Evolutionary conservation across 495 filamentous ascomycete genomes (phyloP).

Genomic region (Melanomma pulvis-pyrius): DNA sequence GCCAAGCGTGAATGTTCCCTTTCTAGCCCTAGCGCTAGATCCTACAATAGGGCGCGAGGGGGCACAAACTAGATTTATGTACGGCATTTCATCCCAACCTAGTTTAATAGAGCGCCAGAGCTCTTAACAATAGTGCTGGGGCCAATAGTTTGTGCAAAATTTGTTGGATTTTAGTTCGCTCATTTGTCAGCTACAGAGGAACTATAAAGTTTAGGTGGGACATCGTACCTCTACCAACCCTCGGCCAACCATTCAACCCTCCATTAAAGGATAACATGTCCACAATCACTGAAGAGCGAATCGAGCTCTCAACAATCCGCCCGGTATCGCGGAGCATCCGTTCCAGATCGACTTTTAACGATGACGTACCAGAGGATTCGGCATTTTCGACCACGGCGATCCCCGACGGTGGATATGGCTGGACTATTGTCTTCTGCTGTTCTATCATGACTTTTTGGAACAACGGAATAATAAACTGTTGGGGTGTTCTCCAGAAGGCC

Average conservation of each 20-base stretch:
- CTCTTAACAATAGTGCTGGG: too few relatives aligned
- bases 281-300: conserved; percentile 15
- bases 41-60: too few relatives aligned
- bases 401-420: conserved; percentile 63
- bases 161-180: too few relatives aligned
- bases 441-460: conserved; percentile 59
- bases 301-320: neutral
- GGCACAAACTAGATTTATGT: too few relatives aligned
- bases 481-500: conserved; percentile 62
- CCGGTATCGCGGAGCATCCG: neutral
- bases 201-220: too few relatives aligned
- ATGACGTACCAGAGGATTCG: conserved; percentile 8
- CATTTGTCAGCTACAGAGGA: neutral
- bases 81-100: too few relatives aligned
- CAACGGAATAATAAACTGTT: conserved; percentile 56
- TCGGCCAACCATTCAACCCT: neutral
- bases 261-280: neutral
- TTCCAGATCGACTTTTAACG: neutral
- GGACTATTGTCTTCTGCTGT: conserved; percentile 59
- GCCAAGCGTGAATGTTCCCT: too few relatives aligned
- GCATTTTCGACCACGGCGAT: conserved; percentile 25
- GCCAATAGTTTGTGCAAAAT: too few relatives aligned
- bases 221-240: neutral
- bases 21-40: too few relatives aligned
- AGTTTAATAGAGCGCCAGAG: too few relatives aligned